Base-by-base conservation (phyloP, 257 asterid genomes). In the Solanum peruvianum region DNA sequence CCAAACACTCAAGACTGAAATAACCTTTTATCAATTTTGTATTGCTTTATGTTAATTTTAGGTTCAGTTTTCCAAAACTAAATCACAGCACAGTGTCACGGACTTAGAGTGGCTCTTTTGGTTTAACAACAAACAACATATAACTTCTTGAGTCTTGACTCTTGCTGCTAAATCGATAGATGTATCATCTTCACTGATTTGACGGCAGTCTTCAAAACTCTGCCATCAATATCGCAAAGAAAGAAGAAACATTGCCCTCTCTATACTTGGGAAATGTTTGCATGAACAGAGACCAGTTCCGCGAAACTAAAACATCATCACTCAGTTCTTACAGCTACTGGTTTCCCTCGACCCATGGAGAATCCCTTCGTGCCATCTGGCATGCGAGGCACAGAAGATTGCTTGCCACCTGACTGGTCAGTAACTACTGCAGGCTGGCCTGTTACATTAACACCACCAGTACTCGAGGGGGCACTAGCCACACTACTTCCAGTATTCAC, bases 311-410 rank as follows among this genome's bases (percentile, higher is more conserved):
- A 58, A 85, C 56, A 70, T 64, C 45, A 23, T 89, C 92, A 91
- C 86, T 89, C 92, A 42, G 83, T 88, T 85, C 87, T 90, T 21
- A 92, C 80, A 82, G 93, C 94, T 39, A 92, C 71, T 39, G 95
- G 91, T 91, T 95, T 96, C 84, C 99, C 99, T 77, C 99, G 93
- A 64, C 99, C 99, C 97, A 95, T 87, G 7, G 98, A 93, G 92
- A 96, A 96, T 58, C 99, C 99, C 91, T 88, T 91, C 37, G 98
- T 95, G 45, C 99, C 98, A 88, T 96, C 99, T 3, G 99, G 98
- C 99, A 95, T 95, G 69, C 98, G 97, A 73, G 99, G 99, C 83
- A 91, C 98, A 6, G 92, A 88, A 88, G 95, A 83, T 86, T 91
- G 89, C 91, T 92, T 92, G 42, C 88, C 87, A 77, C 56, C 47